Evolutionary conservation across 1,284 basidiomycete species (phyloP).

Genomic region (Moniliophthora roreri): DNA sequence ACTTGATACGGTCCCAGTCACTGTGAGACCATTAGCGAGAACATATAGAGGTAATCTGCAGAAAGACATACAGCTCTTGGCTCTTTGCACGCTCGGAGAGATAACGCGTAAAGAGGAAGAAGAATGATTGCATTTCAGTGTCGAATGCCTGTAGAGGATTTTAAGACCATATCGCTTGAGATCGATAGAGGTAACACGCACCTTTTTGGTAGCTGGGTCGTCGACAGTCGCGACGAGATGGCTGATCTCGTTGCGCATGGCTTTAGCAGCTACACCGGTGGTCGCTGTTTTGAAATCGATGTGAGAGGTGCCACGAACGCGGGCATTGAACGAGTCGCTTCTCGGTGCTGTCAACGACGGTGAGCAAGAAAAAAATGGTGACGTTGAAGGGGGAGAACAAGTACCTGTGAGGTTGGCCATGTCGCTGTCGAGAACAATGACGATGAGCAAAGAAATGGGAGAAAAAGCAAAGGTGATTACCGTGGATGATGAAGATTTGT

Average conservation of each 20-base stretch:
- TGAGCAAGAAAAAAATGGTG: too few relatives aligned
- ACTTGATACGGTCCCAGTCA: conserved; percentile 97
- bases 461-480: conserved; percentile 29
- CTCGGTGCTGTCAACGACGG: conserved; percentile 39
- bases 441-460: conserved; percentile 12
- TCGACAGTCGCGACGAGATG: conserved; percentile 85
- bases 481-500: conserved; percentile 52
- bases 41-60: conserved; percentile 14
- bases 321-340: conserved; percentile 61
- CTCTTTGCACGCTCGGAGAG: conserved; percentile 94
- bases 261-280: conserved; percentile 95
- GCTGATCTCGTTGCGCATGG: conserved; percentile 98
- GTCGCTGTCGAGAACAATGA: conserved; percentile 35
- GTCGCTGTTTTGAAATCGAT: conserved; percentile 98
- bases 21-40: conserved; percentile 40
- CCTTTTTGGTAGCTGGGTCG: conserved; percentile 83
- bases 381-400: too few relatives aligned
- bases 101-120: conserved; percentile 98
- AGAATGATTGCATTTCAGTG: conserved; percentile 98
- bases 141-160: conserved; percentile 77
- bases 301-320: conserved; percentile 67
- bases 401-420: conserved; percentile 46
- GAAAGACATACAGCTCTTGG: conserved; percentile 81
- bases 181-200: conserved; percentile 27
- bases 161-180: conserved; percentile 9